phyloP scores from a whole-genome alignment of 306 rosid species.

The Sindora glabra region DNA sequence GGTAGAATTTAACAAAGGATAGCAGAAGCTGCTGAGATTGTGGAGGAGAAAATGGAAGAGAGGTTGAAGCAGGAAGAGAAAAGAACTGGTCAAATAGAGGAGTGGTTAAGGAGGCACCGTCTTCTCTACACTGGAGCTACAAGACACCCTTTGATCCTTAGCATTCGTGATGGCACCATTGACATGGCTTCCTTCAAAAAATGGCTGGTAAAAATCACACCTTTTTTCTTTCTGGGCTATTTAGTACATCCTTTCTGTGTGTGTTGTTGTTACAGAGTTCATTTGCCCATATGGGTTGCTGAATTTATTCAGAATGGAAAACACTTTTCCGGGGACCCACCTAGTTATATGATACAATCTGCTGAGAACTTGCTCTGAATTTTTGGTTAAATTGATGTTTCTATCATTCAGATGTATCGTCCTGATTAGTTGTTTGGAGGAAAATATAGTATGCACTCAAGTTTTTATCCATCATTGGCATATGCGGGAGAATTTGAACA shows the following conservation, averaged over 20 bases:
- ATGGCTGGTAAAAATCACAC: conserved; percentile 50
- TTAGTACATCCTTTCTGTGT: no score
- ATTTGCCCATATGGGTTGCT: background rate
- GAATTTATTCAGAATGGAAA: background rate
- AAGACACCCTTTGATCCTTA: conserved; percentile 61
- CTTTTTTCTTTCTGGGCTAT: background rate
- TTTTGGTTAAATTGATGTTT: no score
- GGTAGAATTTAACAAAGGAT: no score
- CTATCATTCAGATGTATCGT: background rate
- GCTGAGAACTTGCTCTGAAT: background rate
- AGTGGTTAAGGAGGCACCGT: conserved; percentile 70
- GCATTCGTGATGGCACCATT: conserved; percentile 60
- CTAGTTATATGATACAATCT: no score
- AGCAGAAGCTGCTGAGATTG: no score
- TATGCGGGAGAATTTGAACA: no score
- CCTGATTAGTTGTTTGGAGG: background rate
- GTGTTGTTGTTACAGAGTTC: background rate
- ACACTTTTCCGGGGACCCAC: no score
- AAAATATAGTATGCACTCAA: no score
- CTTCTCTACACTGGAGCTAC: conserved; percentile 45
- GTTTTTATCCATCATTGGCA: no score
- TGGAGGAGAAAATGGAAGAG: conserved; percentile 19
- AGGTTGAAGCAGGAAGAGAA: conserved; percentile 17
- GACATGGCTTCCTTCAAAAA: conserved; percentile 52
- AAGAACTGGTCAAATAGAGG: conserved; percentile 28